Evolutionary conservation across 2,329 filamentous ascomycete genomes (phyloP).

Genomic region (Hymenoscyphus salicellus): DNA sequence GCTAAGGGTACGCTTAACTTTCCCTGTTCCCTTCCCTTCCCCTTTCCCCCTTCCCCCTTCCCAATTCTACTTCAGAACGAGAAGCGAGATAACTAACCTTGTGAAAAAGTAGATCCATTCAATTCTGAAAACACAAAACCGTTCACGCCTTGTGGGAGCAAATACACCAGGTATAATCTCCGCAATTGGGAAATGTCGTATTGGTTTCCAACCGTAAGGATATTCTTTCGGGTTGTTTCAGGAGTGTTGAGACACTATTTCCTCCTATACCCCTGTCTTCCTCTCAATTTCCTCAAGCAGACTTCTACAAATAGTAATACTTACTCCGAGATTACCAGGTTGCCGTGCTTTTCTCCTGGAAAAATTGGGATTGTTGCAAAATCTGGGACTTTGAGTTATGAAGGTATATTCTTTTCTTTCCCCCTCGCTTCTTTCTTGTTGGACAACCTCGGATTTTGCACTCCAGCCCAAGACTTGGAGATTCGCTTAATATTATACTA

Average conservation of each 20-base stretch:
- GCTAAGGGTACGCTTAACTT: conserved; percentile 50
- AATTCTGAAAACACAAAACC: conserved; percentile 66
- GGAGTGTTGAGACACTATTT: too few species aligned
- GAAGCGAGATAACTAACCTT: not conserved
- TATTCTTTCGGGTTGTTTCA: too few species aligned
- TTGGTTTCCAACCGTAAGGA: conserved; percentile 66
- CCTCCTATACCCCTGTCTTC: too few species aligned
- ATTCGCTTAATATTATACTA: not conserved
- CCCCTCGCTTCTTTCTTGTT: not conserved
- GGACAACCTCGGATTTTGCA: too few species aligned
- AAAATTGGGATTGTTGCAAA: conserved; percentile 69
- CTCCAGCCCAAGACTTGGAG: not conserved
- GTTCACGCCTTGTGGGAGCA: conserved; percentile 66
- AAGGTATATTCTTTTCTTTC: conserved; percentile 40
- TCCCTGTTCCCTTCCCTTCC: not conserved
- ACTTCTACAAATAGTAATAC: too few species aligned
- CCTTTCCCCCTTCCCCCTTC: not conserved
- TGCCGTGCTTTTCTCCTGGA: conserved; percentile 68
- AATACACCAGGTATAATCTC: conserved; percentile 75
- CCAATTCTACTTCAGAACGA: not conserved
- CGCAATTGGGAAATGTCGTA: conserved; percentile 63
- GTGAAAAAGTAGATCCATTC: conserved; percentile 54
- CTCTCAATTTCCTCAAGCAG: too few species aligned
- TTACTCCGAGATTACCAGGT: conserved; percentile 14
- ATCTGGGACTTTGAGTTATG: conserved; percentile 72